Conservation (phyloP, 306 rosid genomes). For the Luffa acutangula region DNA sequence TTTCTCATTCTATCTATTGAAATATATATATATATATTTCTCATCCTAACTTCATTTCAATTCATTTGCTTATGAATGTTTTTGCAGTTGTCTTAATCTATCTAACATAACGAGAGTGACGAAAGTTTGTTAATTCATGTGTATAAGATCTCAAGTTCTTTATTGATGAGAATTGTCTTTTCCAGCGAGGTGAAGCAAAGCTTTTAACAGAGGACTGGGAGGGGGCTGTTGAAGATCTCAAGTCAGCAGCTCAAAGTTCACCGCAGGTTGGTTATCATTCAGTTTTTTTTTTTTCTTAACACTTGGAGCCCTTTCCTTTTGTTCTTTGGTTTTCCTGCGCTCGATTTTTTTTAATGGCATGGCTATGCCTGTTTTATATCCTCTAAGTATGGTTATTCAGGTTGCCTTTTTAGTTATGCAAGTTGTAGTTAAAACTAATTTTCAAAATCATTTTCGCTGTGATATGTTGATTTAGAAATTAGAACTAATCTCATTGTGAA, state of each 20-base stretch:
- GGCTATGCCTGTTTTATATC: too few species aligned
- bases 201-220: constrained; percentile 94
- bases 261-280: constrained; percentile 53
- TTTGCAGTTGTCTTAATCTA: background rate
- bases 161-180: constrained; percentile 13
- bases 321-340: background rate
- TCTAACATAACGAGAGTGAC: background rate
- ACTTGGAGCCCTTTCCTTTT: background rate
- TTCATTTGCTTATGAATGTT: background rate
- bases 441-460: background rate
- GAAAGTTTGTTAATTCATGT: background rate
- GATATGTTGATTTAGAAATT: background rate
- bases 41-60: background rate
- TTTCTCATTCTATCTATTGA: background rate
- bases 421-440: background rate
- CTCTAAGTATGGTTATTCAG: too few species aligned
- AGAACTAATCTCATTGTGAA: background rate
- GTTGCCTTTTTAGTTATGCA: background rate
- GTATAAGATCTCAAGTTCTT: background rate
- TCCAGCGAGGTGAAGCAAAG: constrained; percentile 96
- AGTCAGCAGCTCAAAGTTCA: constrained; percentile 82
- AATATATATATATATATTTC: background rate
- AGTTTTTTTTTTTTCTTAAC: too few species aligned
- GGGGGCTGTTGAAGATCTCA: constrained; percentile 90
- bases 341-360: too few species aligned